These are phyloP conservation scores for Hypoxylon cercidicola DNA, from an alignment of 495 filamentous ascomycete species.

Conservation along the genomic window DNA sequence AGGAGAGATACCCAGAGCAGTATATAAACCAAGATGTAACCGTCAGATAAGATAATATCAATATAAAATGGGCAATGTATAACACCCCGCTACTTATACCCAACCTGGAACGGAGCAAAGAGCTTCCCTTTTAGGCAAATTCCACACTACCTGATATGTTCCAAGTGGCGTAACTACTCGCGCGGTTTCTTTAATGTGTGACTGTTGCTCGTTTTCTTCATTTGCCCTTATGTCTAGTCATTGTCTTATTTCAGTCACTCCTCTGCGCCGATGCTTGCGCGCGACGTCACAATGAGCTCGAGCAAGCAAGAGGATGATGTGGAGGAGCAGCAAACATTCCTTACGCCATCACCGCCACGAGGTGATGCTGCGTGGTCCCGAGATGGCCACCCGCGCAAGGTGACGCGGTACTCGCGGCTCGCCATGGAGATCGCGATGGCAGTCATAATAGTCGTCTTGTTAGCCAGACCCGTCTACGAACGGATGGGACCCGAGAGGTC, in stretches of 20 bases:
- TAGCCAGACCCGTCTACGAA: conserved; percentile 16
- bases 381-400: conserved; percentile 4
- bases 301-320: conserved; percentile 40
- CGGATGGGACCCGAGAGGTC: conserved; percentile 20
- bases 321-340: conserved; percentile 48
- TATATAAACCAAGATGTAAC: too few relatives aligned
- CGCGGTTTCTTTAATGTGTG: background rate
- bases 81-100: conserved; percentile 28
- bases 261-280: conserved; percentile 2
- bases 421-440: conserved; percentile 42
- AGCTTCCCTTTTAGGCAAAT: conserved; percentile 34
- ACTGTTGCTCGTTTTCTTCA: background rate
- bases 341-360: conserved; percentile 19
- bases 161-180: background rate
- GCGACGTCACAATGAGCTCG: conserved; percentile 25
- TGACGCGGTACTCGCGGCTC: conserved; percentile 35
- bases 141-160: conserved; percentile 23
- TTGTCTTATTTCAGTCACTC: background rate
- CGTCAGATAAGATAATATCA: too few relatives aligned
- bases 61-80: background rate
- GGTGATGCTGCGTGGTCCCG: conserved; percentile 28
- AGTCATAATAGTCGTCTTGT: conserved; percentile 28
- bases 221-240: conserved; percentile 5
- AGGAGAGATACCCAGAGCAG: too few relatives aligned
- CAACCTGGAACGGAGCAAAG: conserved; percentile 36